Evolutionary conservation across 2,329 filamentous ascomycete species (phyloP), one percentile per base, ranked within the genome.

Genomic region (Colletotrichum musicola): DNA sequence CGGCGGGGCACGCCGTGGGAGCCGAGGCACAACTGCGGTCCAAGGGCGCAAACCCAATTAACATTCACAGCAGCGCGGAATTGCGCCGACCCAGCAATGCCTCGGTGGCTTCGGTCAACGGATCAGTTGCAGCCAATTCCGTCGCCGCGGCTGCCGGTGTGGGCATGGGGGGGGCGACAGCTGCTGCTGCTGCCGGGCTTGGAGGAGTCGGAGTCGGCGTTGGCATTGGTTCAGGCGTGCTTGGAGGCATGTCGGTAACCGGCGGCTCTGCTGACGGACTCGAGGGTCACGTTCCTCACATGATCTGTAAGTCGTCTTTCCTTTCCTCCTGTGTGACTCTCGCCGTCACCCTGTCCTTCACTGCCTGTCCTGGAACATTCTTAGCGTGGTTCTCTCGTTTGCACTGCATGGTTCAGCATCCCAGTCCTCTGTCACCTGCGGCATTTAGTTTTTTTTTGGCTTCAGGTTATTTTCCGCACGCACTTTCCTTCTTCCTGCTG

Each of bases 11-110:
- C 35, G 57, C 56, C 50, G 63, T 74, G 71, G 71, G 72, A 76
- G 80, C 84, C 81, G 85, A 87, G 81, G 82, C 83, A 73, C 80
- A 80, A 70, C 72, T 82, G 66, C 77, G 75, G 56, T 77, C 81
- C 72, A 83, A 83, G 74, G 63, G 77, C 80, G 54, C 62, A 14
- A 27, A 73, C 80, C 73, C 74, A 68, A 54, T 71, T 62, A 78
- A 74, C 69, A 80, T 82, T 66, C 78, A 78, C 58, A 77, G 76
- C 72, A 75, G 74, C 65, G 80, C 80, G 62, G 78, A 82, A 60
- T 75, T 81, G 64, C 75, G 79, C 65, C 78, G 80, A 58, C 77
- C 79, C 51, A 81, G 81, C 76, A 74, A 72, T 69, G 75, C 68
- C 14, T 74, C 73, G 49, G 68, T 71, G 58, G 70, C 65, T 42